Base-by-base conservation (phyloP, 352 stramenopile species). In the Pythium oligandrum region DNA sequence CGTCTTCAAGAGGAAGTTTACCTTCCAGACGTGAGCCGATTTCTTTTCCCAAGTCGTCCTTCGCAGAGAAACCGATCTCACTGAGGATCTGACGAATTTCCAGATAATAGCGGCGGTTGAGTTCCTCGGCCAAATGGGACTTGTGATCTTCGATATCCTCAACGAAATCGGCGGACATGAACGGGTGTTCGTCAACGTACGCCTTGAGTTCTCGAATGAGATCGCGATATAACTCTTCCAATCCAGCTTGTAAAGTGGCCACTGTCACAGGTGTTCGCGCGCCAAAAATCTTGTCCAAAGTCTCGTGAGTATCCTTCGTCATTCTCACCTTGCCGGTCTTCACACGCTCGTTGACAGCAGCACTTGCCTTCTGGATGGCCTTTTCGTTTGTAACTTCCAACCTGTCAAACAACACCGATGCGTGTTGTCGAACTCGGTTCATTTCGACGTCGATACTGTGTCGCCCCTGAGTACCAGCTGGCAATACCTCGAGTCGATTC, bases 71-170 rank as follows among this genome's bases (percentile, higher is more conserved):
- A 33, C 73, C 80, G 4, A 84, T 66, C 32, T 92, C 78, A 44
- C 73, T 86, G 39, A 92, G 37, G 45, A 92, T 85, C 36, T 90
- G 81, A 1, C 75, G 76, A 51, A 92, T 83, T 53, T 92, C 81
- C 30, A 90, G 70, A 47, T 86, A 77, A 51, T 92, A 92, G 2
- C 78, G 78, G 17, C 81, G 71, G 46, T 84, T 88, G 45, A 92
- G 59, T 50, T 92, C 81, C 44, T 83, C 73, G 0, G 68, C 57
- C 35, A 92, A 47, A 33, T 88, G 75, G 1, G 60, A 43, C 44
- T 92, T 92, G 65, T 90, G 72, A 33, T 68, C 55, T 10, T 88
- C 73, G 31, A 92, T 42, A 12, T 92, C 81, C 4, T 71, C 53
- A 7, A 62, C 51, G 44, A 81, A 82, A 26, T 82, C 70, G n/a